phyloP scores from a whole-genome alignment of 2,329 filamentous ascomycete genomes.

The Fusarium anthophilum region DNA sequence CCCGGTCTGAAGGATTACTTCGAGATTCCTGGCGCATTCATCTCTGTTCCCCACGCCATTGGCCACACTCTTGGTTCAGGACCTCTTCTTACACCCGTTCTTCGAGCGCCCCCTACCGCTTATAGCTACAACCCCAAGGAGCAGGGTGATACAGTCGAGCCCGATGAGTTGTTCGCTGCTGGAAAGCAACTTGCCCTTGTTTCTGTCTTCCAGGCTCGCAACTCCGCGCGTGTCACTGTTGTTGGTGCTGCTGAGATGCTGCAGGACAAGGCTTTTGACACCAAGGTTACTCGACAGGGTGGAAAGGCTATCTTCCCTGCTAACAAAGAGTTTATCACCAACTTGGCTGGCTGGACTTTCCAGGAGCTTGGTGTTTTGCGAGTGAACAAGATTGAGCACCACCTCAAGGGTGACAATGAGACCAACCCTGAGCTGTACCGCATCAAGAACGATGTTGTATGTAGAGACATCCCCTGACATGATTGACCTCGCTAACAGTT shows the following conservation, averaged over 20 bases:
- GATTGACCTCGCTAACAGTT: constrained; percentile 36
- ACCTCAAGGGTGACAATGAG: constrained; percentile 63
- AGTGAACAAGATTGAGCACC: constrained; percentile 85
- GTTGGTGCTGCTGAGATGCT: constrained; percentile 88
- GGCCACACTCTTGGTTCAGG: constrained; percentile 84
- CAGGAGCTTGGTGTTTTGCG: constrained; percentile 90
- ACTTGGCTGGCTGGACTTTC: constrained; percentile 94
- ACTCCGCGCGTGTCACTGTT: constrained; percentile 89
- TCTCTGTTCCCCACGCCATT: constrained; percentile 84
- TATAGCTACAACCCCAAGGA: constrained; percentile 97
- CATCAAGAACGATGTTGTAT: constrained; percentile 96
- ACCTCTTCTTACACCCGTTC: constrained; percentile 80
- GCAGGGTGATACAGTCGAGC: constrained; percentile 68
- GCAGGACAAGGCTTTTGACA: constrained; percentile 88
- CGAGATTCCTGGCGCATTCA: constrained; percentile 59
- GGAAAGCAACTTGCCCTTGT: constrained; percentile 86
- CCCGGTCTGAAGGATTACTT: constrained; percentile 82
- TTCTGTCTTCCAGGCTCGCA: constrained; percentile 89
- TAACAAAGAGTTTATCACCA: constrained; percentile 87
- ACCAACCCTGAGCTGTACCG: constrained; percentile 91
- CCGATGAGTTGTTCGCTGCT: constrained; percentile 84
- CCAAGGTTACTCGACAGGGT: constrained; percentile 72
- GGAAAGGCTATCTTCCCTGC: constrained; percentile 68
- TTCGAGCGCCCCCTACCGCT: constrained; percentile 83
- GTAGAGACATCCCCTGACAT: neutral